Percentiles rank a stretch among this genome's conserved stretches.
Evolutionary conservation across 2,329 filamentous ascomycete genomes (phyloP).

Genomic region (Tetracladium maxilliforme): DNA sequence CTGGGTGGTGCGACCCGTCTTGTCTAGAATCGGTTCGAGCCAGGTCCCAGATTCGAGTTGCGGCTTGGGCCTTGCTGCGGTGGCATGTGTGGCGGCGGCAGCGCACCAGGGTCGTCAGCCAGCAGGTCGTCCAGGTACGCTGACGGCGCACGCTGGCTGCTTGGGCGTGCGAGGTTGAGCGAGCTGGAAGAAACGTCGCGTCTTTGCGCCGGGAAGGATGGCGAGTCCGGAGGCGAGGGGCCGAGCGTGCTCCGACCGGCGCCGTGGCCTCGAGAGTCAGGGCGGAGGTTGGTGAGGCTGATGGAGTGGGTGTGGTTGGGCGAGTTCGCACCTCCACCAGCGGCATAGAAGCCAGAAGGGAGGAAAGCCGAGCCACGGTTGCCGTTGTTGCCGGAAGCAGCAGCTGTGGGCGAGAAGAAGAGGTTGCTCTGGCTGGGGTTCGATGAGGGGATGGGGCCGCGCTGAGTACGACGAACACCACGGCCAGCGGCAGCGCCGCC

Average conservation of each 20-base stretch:
- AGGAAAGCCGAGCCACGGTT: slow-evolving; percentile 68
- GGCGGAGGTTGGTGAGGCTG: slow-evolving; percentile 44
- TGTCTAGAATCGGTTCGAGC: no score
- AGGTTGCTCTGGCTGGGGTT: slow-evolving; percentile 47
- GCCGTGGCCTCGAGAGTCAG: no score
- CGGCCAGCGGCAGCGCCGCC: slow-evolving; percentile 22
- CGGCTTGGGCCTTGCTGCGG: no score
- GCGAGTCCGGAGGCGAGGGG: slow-evolving; percentile 51
- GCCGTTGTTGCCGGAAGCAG: slow-evolving; percentile 33
- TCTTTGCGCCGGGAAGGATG: slow-evolving; percentile 31
- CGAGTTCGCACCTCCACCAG: slow-evolving; percentile 29
- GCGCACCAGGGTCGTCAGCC: slow-evolving; percentile 43
- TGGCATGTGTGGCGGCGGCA: no score
- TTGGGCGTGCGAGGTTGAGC: slow-evolving; percentile 42
- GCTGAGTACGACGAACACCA: slow-evolving; percentile 32
- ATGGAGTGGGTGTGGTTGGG: slow-evolving; percentile 33
- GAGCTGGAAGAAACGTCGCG: no score
- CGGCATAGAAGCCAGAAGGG: slow-evolving; percentile 82
- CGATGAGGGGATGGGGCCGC: no score
- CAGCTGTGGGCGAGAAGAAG: slow-evolving; percentile 92
- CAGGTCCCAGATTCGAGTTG: no score
- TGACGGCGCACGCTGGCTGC: slow-evolving; percentile 62
- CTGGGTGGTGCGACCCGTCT: no score
- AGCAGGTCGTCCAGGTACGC: slow-evolving; percentile 84
- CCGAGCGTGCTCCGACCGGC: slow-evolving; percentile 26